Percentiles rank a stretch among this genome's conserved stretches.
Evolutionary conservation across 2,329 filamentous ascomycete genomes (phyloP).

Genomic region (Geosmithia morbida): DNA sequence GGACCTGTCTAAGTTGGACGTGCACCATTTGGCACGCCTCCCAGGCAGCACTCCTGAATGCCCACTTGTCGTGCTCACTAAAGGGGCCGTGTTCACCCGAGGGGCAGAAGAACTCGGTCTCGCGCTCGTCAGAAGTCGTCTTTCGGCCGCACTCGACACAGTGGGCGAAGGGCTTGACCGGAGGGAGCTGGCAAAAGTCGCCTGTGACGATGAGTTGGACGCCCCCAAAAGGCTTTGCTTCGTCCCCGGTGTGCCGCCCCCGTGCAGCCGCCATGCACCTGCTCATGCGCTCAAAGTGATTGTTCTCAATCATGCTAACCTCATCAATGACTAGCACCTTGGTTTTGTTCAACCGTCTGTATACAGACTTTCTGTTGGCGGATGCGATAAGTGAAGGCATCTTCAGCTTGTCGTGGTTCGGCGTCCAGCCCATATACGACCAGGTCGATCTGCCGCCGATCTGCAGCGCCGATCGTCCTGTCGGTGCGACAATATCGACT

Average conservation of each 20-base stretch:
- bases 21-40: conserved; percentile 34
- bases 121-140: conserved; percentile 15
- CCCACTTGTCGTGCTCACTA: conserved; percentile 40
- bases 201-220: conserved; percentile 11
- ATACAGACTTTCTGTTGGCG: not conserved
- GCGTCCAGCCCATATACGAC: conserved; percentile 40
- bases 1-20: conserved; percentile 37
- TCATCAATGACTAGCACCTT: conserved; percentile 51
- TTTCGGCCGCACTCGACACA: conserved; percentile 7
- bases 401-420: conserved; percentile 14
- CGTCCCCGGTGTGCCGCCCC: not conserved
- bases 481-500: conserved; percentile 43
- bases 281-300: conserved; percentile 10
- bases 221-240: conserved; percentile 9
- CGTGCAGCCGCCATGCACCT: conserved; percentile 14
- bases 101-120: conserved; percentile 2
- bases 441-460: conserved; percentile 41
- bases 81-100: conserved; percentile 9
- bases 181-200: conserved; percentile 46
- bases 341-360: conserved; percentile 21
- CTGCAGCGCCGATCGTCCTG: conserved; percentile 41
- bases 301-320: conserved; percentile 50
- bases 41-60: conserved; percentile 43
- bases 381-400: not conserved
- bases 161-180: conserved; percentile 36